A percentile compares a stretch with the other conserved stretches of the same genome.
phyloP scores from a whole-genome alignment of 108 stramenopile genomes.

The Seminavis robusta region DNA sequence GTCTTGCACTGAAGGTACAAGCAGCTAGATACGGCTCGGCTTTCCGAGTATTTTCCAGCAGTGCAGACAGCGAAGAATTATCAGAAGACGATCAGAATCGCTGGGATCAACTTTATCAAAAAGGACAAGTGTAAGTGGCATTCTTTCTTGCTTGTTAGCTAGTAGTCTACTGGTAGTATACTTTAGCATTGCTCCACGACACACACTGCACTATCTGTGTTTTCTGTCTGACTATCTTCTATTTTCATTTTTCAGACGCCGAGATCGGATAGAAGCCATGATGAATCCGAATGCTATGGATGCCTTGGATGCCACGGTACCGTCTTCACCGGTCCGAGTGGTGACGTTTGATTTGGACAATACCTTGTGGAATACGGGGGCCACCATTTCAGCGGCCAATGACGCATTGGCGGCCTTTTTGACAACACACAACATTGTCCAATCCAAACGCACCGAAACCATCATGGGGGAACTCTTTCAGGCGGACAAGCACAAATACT shows the following conservation, averaged over 20 bases:
- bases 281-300: neutral
- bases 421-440: constrained; percentile 23
- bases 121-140: constrained; percentile 6
- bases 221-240: too few species aligned
- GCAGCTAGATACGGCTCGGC: too few species aligned
- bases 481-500: constrained; percentile 26
- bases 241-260: too few species aligned
- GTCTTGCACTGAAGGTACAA: too few species aligned
- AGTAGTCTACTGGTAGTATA: too few species aligned
- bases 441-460: constrained; percentile 52
- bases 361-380: constrained; percentile 77
- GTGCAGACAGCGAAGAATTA: neutral
- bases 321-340: constrained; percentile 58
- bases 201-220: too few species aligned
- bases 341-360: constrained; percentile 86
- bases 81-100: constrained; percentile 20
- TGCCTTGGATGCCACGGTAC: constrained; percentile 1
- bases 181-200: too few species aligned
- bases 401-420: constrained; percentile 57
- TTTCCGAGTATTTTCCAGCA: too few species aligned
- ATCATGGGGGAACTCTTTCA: constrained; percentile 70
- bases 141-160: too few species aligned
- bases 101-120: constrained; percentile 48
- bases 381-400: constrained; percentile 71
- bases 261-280: neutral